A percentile compares a stretch with the other conserved stretches of the same genome.
Evolutionary conservation across 169 alveolate species (phyloP).

Genomic region (Plasmodium adleri): DNA sequence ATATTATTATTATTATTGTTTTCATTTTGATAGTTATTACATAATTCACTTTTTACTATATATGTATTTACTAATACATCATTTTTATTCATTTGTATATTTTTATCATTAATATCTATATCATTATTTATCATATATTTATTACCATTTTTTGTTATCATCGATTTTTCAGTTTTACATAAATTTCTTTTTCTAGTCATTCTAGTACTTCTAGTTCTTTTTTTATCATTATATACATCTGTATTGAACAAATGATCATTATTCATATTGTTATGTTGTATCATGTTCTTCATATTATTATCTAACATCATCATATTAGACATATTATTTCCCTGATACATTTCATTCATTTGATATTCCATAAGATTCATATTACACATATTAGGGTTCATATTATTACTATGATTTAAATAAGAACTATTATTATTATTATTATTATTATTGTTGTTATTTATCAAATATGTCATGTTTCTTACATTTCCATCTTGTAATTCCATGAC

Average conservation of each 20-base stretch:
- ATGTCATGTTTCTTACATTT: not conserved
- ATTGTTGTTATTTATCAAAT: not conserved
- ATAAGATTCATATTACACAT: too few species aligned
- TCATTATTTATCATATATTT: not conserved
- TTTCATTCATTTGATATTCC: too few species aligned
- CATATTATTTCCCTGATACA: too few species aligned
- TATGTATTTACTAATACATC: not conserved
- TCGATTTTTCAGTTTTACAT: not conserved
- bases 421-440: too few species aligned
- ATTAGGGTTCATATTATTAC: too few species aligned
- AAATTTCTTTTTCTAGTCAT: not conserved
- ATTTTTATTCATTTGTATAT: not conserved
- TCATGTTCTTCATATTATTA: not conserved
- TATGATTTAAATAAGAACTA: not conserved
- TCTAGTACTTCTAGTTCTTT: not conserved
- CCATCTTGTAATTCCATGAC: not conserved
- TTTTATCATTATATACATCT: not conserved
- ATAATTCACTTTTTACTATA: not conserved
- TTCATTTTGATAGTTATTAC: not conserved
- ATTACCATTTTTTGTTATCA: not conserved
- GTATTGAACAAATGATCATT: not conserved
- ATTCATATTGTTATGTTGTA: not conserved
- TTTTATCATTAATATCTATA: not conserved
- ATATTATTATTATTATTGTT: not conserved
- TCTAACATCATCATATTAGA: not conserved